Conservation (phyloP, 768 basidiomycete genomes). For the Zangia roseola region DNA sequence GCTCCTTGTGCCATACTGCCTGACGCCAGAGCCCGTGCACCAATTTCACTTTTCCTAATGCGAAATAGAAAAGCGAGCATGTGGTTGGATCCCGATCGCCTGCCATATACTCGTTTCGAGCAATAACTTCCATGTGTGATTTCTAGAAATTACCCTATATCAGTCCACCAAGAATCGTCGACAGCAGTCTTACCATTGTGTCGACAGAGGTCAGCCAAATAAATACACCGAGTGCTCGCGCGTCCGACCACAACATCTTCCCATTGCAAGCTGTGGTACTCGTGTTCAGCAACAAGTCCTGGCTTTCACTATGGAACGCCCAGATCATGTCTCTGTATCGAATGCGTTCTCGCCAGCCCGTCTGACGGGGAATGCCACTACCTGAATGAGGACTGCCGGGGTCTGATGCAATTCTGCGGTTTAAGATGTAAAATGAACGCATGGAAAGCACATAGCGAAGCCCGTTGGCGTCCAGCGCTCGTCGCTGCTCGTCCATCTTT, state of each 20-base stretch:
- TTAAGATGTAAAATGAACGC: constrained; percentile 87
- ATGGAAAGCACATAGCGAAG: constrained; percentile 91
- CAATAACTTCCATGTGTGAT: constrained; percentile 81
- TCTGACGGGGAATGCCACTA: constrained; percentile 40
- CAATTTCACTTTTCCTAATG: constrained; percentile 86
- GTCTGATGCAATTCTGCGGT: constrained; percentile 55
- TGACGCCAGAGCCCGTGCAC: constrained; percentile 97
- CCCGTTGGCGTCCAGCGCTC: constrained; percentile 91
- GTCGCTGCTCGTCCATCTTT: constrained; percentile 85
- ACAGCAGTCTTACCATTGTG: constrained; percentile 56
- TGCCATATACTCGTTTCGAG: constrained; percentile 89
- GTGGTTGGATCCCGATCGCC: constrained; percentile 83
- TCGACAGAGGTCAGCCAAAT: constrained; percentile 86
- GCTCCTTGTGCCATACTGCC: constrained; percentile 91
- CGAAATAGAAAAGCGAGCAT: constrained; percentile 93
- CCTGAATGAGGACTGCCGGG: constrained; percentile 46
- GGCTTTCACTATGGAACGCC: constrained; percentile 95
- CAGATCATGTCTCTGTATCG: constrained; percentile 94
- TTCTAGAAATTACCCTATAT: constrained; percentile 46
- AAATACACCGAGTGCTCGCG: constrained; percentile 80
- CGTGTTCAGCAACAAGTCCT: constrained; percentile 75
- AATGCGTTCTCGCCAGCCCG: constrained; percentile 70
- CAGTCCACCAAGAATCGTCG: not conserved
- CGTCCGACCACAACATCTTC: constrained; percentile 90
- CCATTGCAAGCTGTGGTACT: constrained; percentile 72